Percentiles rank a stretch among this genome's conserved stretches.
These are phyloP conservation scores for Dacryopinax spathularia DNA, from an alignment of 768 basidiomycete genomes.

Conservation along the genomic window DNA sequence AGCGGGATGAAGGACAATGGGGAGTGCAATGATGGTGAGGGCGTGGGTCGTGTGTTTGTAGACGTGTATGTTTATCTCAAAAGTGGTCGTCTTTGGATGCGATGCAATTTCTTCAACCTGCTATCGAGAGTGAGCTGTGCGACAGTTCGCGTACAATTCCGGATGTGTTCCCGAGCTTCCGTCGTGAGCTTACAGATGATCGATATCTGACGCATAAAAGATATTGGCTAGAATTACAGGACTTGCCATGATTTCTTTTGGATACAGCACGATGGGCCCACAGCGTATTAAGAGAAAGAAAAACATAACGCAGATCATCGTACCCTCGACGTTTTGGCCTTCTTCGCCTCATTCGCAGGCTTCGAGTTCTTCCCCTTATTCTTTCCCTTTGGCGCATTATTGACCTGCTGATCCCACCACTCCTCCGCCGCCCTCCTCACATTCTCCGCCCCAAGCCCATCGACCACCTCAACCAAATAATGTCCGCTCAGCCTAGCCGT, in stretches of 20 bases:
- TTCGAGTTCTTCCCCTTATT: not conserved
- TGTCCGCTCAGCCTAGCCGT: constrained; percentile 7
- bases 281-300: not conserved
- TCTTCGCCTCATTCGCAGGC: not conserved
- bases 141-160: no score
- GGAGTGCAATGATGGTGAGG: not conserved
- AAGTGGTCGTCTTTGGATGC: not conserved
- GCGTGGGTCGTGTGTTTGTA: not conserved
- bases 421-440: constrained; percentile 6
- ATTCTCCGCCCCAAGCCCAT: constrained; percentile 8
- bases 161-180: no score
- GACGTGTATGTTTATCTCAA: constrained; percentile 3
- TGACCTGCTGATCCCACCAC: constrained; percentile 8
- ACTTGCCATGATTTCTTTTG: not conserved
- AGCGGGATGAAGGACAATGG: not conserved
- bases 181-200: no score
- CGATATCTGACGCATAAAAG: no score
- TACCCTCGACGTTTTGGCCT: not conserved
- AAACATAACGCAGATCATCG: not conserved
- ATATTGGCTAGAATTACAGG: no score
- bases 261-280: not conserved
- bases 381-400: not conserved
- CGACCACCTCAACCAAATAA: constrained; percentile 5
- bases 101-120: not conserved
- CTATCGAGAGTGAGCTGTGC: not conserved